Percentiles rank a stretch among this genome's conserved stretches.
Evolutionary conservation across 176 grass and related monocot genomes (phyloP).

Genomic region (Bolboschoenus planiculmis): DNA sequence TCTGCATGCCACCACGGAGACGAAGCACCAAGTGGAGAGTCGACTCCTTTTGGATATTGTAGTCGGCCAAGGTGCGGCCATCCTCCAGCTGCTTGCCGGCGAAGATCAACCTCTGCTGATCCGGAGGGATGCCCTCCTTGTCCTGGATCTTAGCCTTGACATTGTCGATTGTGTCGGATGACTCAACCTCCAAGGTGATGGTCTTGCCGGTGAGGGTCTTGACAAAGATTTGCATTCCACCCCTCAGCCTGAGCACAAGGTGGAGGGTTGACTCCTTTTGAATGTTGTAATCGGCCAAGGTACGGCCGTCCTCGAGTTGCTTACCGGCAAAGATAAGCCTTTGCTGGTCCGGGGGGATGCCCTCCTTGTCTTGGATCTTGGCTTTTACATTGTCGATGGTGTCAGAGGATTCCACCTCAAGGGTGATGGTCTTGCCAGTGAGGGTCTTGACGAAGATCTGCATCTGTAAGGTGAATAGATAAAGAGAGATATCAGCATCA

Average conservation of each 20-base stretch:
- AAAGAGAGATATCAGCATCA: neutral
- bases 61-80: neutral
- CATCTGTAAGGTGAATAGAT: constrained; percentile 26
- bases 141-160: constrained; percentile 25
- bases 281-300: constrained; percentile 66
- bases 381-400: constrained; percentile 21
- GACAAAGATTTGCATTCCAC: constrained; percentile 35
- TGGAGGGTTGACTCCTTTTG: constrained; percentile 40
- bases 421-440: constrained; percentile 21
- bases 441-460: constrained; percentile 65
- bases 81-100: constrained; percentile 6
- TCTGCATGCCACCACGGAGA: constrained; percentile 27
- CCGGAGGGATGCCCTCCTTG: constrained; percentile 20
- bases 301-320: constrained; percentile 50
- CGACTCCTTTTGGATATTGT: constrained; percentile 19
- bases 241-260: constrained; percentile 25
- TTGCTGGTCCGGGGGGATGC: constrained; percentile 21
- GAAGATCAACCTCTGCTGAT: constrained; percentile 2
- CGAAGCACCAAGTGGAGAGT: constrained; percentile 9
- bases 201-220: constrained; percentile 40
- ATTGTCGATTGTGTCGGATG: constrained; percentile 46
- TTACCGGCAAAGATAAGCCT: constrained; percentile 6
- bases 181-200: constrained; percentile 37
- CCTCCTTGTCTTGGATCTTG: constrained; percentile 22
- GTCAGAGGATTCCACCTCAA: constrained; percentile 26